Evolutionary conservation across 495 filamentous ascomycete species (phyloP).

Genomic region (Penicillium fimorum): DNA sequence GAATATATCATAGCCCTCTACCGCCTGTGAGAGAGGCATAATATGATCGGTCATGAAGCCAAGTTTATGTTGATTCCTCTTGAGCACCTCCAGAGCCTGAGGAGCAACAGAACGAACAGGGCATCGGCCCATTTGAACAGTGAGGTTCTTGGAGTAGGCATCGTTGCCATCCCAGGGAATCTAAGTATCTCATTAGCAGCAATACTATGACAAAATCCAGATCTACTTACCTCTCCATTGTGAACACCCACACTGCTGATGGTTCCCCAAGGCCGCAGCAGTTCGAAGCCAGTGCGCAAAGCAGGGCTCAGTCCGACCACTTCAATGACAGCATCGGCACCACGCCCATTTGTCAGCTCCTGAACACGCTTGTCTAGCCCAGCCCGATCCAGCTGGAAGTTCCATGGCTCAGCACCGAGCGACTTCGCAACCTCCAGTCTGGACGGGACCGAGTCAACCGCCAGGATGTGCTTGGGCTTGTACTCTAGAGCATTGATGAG

Average conservation of each 20-base stretch:
- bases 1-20: constrained; percentile 88
- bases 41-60: constrained; percentile 93
- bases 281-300: constrained; percentile 77
- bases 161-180: constrained; percentile 83
- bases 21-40: constrained; percentile 81
- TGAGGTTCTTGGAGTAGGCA: constrained; percentile 87
- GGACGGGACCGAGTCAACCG: constrained; percentile 78
- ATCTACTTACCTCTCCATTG: constrained; percentile 67
- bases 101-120: constrained; percentile 83
- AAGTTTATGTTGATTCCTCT: constrained; percentile 77
- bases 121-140: constrained; percentile 91
- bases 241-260: constrained; percentile 92
- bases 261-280: constrained; percentile 81
- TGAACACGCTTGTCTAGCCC: constrained; percentile 67
- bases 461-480: constrained; percentile 77
- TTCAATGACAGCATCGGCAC: constrained; percentile 89
- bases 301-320: constrained; percentile 86
- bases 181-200: constrained; percentile 33
- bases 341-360: constrained; percentile 77
- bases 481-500: constrained; percentile 79
- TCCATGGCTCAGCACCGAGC: constrained; percentile 83
- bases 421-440: constrained; percentile 73
- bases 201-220: neutral
- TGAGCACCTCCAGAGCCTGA: constrained; percentile 73
- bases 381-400: constrained; percentile 69